Evolutionary conservation across 495 filamentous ascomycete genomes (phyloP).

Genomic region (Penicillium turbatum): DNA sequence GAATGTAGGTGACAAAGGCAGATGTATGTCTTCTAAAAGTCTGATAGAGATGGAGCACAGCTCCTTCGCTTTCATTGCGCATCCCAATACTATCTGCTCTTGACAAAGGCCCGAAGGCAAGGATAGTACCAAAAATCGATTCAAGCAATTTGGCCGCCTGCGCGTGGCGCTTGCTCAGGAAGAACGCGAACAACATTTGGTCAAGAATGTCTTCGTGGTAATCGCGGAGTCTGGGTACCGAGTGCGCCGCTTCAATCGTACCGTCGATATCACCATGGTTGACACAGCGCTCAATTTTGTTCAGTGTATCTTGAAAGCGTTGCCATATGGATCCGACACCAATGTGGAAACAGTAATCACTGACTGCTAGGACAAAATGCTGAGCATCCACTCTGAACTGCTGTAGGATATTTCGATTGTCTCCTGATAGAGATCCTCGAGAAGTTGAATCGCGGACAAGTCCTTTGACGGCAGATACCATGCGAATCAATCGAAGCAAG

Average conservation of each 20-base stretch:
- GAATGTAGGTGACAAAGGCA: slow-evolving; percentile 52
- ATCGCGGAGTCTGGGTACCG: slow-evolving; percentile 59
- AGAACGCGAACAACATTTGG: slow-evolving; percentile 66
- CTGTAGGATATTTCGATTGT: slow-evolving; percentile 45
- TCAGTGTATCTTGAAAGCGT: slow-evolving; percentile 61
- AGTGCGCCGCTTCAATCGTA: slow-evolving; percentile 50
- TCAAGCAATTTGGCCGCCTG: slow-evolving; percentile 71
- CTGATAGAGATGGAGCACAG: slow-evolving; percentile 53
- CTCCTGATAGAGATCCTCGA: slow-evolving; percentile 35
- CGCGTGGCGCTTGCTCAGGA: slow-evolving; percentile 53
- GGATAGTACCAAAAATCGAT: slow-evolving; percentile 66
- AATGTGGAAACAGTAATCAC: slow-evolving; percentile 71
- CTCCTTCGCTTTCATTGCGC: slow-evolving; percentile 37
- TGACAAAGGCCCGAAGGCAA: slow-evolving; percentile 60
- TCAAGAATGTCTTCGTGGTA: slow-evolving; percentile 76
- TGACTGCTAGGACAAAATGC: slow-evolving; percentile 66
- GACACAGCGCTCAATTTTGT: slow-evolving; percentile 55
- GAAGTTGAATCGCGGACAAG: slow-evolving; percentile 58
- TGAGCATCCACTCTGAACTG: slow-evolving; percentile 71
- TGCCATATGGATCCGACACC: slow-evolving; percentile 69
- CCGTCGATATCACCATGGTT: slow-evolving; percentile 45
- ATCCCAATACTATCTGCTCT: slow-evolving; percentile 36
- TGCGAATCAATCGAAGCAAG: slow-evolving; percentile 69
- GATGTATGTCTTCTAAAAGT: slow-evolving; percentile 63
- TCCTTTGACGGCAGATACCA: slow-evolving; percentile 72